Percentiles rank a stretch among this genome's conserved stretches.
phyloP scores from a whole-genome alignment of 1,284 basidiomycete species.

The Melampsora larici-populina region DNA sequence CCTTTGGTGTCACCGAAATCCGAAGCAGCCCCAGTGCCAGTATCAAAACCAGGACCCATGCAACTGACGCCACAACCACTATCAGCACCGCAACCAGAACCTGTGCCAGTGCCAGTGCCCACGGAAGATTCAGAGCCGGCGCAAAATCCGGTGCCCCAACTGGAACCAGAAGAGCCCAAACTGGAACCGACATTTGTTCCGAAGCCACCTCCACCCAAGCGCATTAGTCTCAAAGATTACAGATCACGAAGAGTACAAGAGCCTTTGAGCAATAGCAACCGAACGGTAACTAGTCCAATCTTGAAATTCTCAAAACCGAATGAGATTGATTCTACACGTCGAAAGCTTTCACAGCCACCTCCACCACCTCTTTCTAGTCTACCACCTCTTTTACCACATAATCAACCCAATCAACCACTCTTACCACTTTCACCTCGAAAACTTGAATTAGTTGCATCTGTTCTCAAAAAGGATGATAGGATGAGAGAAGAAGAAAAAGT shows the following conservation, averaged over 20 bases:
- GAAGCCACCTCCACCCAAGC: slow-evolving; percentile 32
- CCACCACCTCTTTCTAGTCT: slow-evolving; percentile 22
- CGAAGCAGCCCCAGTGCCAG: too few relatives aligned
- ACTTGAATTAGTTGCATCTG: slow-evolving; percentile 42
- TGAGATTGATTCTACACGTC: background rate
- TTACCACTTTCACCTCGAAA: slow-evolving; percentile 43
- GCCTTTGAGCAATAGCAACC: background rate
- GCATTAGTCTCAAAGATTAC: slow-evolving; percentile 43
- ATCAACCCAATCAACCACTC: slow-evolving; percentile 21
- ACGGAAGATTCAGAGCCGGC: too few relatives aligned
- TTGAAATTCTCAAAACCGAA: slow-evolving; percentile 13
- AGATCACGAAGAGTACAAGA: slow-evolving; percentile 37
- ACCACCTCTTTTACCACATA: slow-evolving; percentile 27
- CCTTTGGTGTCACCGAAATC: too few relatives aligned
- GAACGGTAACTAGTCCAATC: slow-evolving; percentile 20
- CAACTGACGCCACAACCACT: too few relatives aligned
- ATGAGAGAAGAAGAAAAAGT: slow-evolving; percentile 16
- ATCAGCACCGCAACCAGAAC: background rate
- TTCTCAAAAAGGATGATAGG: slow-evolving; percentile 38
- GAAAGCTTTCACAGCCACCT: slow-evolving; percentile 15
- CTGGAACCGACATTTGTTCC: background rate
- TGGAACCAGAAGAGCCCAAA: too few relatives aligned
- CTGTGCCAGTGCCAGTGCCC: background rate
- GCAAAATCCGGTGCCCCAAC: too few relatives aligned
- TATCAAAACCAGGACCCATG: too few relatives aligned